Evolutionary conservation across 192 early-diverging fungal genomes (phyloP).

Genomic region (Backusella morwellensis): DNA sequence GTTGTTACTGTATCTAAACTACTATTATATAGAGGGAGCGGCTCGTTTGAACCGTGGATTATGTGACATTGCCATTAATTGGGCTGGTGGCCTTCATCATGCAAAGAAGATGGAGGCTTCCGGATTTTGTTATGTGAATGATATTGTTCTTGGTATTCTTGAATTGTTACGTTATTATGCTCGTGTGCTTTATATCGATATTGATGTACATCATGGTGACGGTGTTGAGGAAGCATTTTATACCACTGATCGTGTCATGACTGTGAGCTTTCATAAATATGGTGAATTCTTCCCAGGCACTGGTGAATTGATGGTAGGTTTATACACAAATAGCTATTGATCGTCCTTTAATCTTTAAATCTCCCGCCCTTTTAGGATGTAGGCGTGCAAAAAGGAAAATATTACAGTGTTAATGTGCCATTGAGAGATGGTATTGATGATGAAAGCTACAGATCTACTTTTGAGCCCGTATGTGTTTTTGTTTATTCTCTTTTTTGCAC

Average conservation of each 20-base stretch:
- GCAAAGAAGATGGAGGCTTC: constrained; percentile 81
- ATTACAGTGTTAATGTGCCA: constrained; percentile 94
- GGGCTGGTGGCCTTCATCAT: constrained; percentile 88
- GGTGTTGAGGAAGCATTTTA: constrained; percentile 96
- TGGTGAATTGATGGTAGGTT: constrained; percentile 61
- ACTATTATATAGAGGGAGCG: constrained; percentile 62
- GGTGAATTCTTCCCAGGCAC: constrained; percentile 97
- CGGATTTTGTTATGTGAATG: constrained; percentile 96
- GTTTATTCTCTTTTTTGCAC: background rate
- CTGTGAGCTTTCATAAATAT: constrained; percentile 94
- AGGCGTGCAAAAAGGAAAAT: constrained; percentile 83
- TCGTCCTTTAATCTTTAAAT: background rate
- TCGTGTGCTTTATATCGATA: constrained; percentile 94
- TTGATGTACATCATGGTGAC: constrained; percentile 92
- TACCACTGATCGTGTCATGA: constrained; percentile 92
- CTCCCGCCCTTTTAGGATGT: constrained; percentile 64
- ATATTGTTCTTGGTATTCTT: constrained; percentile 77
- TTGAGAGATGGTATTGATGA: constrained; percentile 96
- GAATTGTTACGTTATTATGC: constrained; percentile 64
- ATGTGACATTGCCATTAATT: constrained; percentile 88
- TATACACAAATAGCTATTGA: background rate
- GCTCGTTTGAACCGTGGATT: constrained; percentile 78
- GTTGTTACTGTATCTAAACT: background rate
- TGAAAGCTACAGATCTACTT: constrained; percentile 71
- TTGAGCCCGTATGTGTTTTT: constrained; percentile 51